Conservation (phyloP, 139 green algal species). For the Chlorella sp. region DNA sequence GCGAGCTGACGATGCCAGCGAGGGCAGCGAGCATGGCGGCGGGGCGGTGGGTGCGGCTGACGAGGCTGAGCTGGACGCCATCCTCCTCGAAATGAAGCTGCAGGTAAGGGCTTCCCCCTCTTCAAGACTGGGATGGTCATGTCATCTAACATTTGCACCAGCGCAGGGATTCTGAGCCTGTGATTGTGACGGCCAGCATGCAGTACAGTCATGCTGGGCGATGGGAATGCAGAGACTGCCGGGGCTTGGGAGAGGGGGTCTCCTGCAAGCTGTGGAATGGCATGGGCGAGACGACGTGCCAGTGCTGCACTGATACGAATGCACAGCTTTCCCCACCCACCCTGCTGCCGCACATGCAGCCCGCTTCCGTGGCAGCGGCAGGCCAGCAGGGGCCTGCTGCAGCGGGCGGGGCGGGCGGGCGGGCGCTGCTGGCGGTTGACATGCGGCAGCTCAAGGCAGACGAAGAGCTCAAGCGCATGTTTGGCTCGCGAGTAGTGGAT, state of each 20-base stretch:
- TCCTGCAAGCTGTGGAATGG: no score
- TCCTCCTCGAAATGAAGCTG: conserved; percentile 77
- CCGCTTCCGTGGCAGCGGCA: background rate
- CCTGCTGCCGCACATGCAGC: background rate
- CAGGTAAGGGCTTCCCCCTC: background rate
- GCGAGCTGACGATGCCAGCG: background rate
- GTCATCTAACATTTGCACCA: no score
- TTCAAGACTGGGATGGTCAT: background rate
- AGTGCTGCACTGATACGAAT: background rate
- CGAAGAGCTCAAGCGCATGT: conserved; percentile 87
- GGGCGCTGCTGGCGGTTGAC: conserved; percentile 73
- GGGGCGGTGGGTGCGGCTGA: background rate
- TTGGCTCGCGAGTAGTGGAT: conserved; percentile 75
- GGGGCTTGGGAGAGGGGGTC: no score
- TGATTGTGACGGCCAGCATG: no score
- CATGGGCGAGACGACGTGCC: background rate
- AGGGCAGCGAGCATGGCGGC: background rate
- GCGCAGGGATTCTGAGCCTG: no score
- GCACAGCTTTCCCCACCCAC: background rate
- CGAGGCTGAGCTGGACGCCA: conserved; percentile 73
- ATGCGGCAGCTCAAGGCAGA: conserved; percentile 63
- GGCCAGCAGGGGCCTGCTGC: background rate
- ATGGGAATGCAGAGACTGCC: no score
- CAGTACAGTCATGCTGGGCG: no score
- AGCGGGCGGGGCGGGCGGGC: background rate